A percentile compares a stretch with the other conserved stretches of the same genome.
Conservation (phyloP, 2,329 filamentous ascomycete species). For the Scytalidium lignicola region DNA sequence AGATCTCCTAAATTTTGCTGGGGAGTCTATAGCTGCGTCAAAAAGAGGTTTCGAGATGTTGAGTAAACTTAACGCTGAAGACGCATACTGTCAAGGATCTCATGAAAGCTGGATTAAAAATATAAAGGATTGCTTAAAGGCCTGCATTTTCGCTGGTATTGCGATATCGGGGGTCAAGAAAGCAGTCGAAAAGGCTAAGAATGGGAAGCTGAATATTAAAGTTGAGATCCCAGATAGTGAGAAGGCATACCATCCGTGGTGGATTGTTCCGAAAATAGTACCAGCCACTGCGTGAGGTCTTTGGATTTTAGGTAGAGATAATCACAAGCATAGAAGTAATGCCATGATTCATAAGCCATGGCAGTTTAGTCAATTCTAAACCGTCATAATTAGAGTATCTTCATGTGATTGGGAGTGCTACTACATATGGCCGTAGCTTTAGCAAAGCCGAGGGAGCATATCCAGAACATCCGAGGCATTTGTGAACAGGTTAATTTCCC, state of each 20-base stretch:
- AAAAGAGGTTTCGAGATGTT: constrained; percentile 54
- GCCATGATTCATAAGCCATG: too few species aligned
- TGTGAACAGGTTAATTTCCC: too few species aligned
- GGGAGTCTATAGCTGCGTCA: constrained; percentile 27
- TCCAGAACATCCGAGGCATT: too few species aligned
- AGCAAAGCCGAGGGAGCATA: too few species aligned
- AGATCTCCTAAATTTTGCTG: constrained; percentile 29
- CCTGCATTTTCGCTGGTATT: constrained; percentile 66
- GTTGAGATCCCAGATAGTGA: constrained; percentile 48
- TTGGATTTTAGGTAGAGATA: not conserved
- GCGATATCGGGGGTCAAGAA: constrained; percentile 57
- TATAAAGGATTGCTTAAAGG: constrained; percentile 56
- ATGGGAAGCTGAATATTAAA: constrained; percentile 31
- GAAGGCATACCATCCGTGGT: constrained; percentile 58
- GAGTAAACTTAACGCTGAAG: constrained; percentile 43
- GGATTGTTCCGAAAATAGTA: constrained; percentile 50
- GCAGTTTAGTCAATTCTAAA: too few species aligned
- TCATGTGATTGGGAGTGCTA: too few species aligned
- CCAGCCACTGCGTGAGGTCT: not conserved
- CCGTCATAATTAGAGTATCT: too few species aligned
- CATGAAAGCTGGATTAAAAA: constrained; percentile 58
- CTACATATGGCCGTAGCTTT: too few species aligned
- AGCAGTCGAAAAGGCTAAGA: constrained; percentile 37
- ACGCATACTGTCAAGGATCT: constrained; percentile 50
- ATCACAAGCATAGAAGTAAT: not conserved